Base-by-base conservation (phyloP, 495 filamentous ascomycete genomes). In the Astrocystis sublimbata region DNA sequence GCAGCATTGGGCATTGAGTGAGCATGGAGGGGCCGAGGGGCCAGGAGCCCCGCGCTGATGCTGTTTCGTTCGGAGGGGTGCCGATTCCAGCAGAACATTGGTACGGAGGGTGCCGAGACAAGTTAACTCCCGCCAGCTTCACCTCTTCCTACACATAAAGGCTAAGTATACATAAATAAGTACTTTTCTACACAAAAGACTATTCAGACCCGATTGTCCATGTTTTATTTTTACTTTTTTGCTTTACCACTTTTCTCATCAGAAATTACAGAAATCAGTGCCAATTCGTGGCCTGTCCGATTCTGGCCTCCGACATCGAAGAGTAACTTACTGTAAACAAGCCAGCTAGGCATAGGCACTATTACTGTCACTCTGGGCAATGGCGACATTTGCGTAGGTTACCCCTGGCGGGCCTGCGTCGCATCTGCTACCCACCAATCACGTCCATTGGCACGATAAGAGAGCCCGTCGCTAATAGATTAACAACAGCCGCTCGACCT, bases 341-440 rank as follows among this genome's bases (percentile, higher is more conserved):
- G 1, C 8, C 30, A 23, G 19, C 33, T 13, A 36, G 13, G 31
- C 12, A 38, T 23, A 23, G 6, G 7, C 21, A 24, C 7, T 4
- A 2, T 59, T 38, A 45, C 17, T 30, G 17, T 54, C 19, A 24
- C 26, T 42, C 35, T 31, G 21, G 4, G 46, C n/a, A 21, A 82
- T 83, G 78, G 75, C 81, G 61, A 76, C 81, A 40, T 82, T 82
- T 63, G 74, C 78, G 79, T 73, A 68, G 68, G 75, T 63, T 62
- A 26, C 49, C 30, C 65, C 57, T 40, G 7, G 67, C n/a, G n/a
- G n/a, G n/a, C n/a, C n/a, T n/a, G n/a, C n/a, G 6, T 45, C 15
- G 36, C 30, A n/a, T 36, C 10, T 57, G 15, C 50, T 17, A 21
- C 47, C 24, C 55, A 24, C 38, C 50, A 36, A 54, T 55, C 55